Evolutionary conservation across 805 yeast genomes (phyloP), one percentile per base, ranked within the genome.

Genomic region (Candida piceae): DNA sequence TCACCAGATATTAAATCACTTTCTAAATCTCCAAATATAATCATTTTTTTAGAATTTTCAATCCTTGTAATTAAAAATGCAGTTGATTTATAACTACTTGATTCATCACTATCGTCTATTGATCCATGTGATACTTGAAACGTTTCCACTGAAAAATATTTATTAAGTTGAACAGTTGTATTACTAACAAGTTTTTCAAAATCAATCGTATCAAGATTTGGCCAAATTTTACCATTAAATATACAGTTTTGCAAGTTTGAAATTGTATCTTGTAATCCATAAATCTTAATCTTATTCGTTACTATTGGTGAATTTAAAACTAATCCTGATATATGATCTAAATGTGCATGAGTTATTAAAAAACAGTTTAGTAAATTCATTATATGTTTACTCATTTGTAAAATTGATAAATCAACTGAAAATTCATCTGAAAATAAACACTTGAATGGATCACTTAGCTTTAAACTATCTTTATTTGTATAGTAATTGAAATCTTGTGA

Each of bases 11-110:
- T 54, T 5, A 50, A 27, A 53, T 85, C 95, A 32, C 82, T 70
- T 53, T 88, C 96, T 24, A 85, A 74, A 54, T 88, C 97, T 1
- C 97, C 97, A 68, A 87, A 86, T 3, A 83, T 57, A 7, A 87
- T 56, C 3, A 87, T 33, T 16, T 65, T 62, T 7, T 64, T 45
- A 10, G 59, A 49, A 1, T 67, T 46, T 0, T 23, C 19, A 4
- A 24, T 29, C 17, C 49, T 50, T 12, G 63, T 55, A 24, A 86
- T 52, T 17, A 86, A 61, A 52, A 69, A 88, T 2, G 87, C 81
- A 3, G 86, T 73, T 28, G 79, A 69, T 59, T 70, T 46, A 58
- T 69, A 64, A 53, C 58, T 4, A 35, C 34, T 12, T 20, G 22
- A 20, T 20, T 9, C 22, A 20, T 35, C n/a, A 12, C 27, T 17